These are phyloP conservation scores for Barbarea vulgaris DNA, from an alignment of 345 rosid species.

Conservation along the genomic window DNA sequence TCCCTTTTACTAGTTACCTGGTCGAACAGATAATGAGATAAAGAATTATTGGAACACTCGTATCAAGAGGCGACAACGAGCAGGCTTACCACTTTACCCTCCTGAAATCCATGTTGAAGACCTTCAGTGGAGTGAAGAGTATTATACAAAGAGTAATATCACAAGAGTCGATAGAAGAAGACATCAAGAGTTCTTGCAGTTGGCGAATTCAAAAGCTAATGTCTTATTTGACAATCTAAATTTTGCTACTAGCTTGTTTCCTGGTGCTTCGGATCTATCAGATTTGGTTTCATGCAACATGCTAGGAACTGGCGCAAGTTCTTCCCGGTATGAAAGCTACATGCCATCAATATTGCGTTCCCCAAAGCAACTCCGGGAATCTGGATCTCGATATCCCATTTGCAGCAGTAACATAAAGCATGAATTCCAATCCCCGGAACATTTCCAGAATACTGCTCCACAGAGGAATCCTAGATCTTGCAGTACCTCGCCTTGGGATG, in stretches of 20 bases:
- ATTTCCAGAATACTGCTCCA: conserved; percentile 46
- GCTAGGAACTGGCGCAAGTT: conserved; percentile 53
- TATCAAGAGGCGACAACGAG: conserved; percentile 86
- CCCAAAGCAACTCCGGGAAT: conserved; percentile 65
- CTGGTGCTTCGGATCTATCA: conserved; percentile 60
- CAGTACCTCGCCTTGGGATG: conserved; percentile 52
- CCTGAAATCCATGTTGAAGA: conserved; percentile 66
- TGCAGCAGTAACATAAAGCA: conserved; percentile 49
- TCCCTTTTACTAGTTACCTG: too few species aligned
- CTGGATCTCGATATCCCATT: conserved; percentile 48
- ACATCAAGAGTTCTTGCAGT: conserved; percentile 55
- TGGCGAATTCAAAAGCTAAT: conserved; percentile 58
- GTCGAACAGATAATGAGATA: conserved; percentile 97
- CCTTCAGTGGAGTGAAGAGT: conserved; percentile 56
- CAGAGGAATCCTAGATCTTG: conserved; percentile 50
- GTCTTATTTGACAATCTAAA: conserved; percentile 65
- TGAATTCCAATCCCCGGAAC: conserved; percentile 53
- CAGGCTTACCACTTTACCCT: conserved; percentile 96
- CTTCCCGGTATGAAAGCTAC: conserved; percentile 59
- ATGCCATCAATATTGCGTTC: conserved; percentile 51
- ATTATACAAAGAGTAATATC: conserved; percentile 40
- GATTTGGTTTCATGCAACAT: conserved; percentile 52
- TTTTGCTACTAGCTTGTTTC: conserved; percentile 47
- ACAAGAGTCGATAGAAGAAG: conserved; percentile 47
- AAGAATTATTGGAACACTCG: conserved; percentile 99